Evolutionary conservation across 2,329 filamentous ascomycete genomes (phyloP).

Genomic region (Botrytis cinerea): DNA sequence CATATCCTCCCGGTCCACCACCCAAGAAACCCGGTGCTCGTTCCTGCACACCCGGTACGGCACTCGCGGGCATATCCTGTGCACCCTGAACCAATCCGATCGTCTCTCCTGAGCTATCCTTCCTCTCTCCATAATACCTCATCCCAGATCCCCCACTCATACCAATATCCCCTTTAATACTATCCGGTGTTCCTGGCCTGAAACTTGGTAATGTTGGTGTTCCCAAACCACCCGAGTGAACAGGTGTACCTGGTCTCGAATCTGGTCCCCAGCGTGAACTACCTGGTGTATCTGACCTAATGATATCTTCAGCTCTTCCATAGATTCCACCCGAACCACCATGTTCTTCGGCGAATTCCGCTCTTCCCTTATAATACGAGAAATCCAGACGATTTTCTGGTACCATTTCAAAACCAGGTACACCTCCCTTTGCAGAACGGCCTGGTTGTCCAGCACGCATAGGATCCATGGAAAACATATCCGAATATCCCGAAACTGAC

Average conservation of each 20-base stretch:
- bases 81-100: constrained; percentile 9
- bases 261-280: constrained; percentile 28
- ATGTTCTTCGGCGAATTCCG: constrained; percentile 84
- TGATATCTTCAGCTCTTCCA: constrained; percentile 59
- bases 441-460: constrained; percentile 62
- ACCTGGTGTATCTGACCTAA: constrained; percentile 42
- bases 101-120: constrained; percentile 13
- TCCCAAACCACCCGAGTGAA: not conserved
- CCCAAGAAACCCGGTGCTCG: constrained; percentile 56
- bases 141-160: constrained; percentile 10
- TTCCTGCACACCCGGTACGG: not conserved
- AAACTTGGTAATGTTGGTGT: constrained; percentile 4
- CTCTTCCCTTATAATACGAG: constrained; percentile 82
- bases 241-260: constrained; percentile 36
- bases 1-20: constrained; percentile 61
- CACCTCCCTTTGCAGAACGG: constrained; percentile 31
- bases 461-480: constrained; percentile 76
- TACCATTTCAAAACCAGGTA: constrained; percentile 86
- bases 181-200: constrained; percentile 14
- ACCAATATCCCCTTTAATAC: constrained; percentile 10
- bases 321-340: constrained; percentile 70
- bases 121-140: constrained; percentile 8
- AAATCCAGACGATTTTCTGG: constrained; percentile 88
- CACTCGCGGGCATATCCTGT: not conserved
- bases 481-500: constrained; percentile 73